Conservation (phyloP, 176 grass and related monocot genomes). For the Oryza glaberrima region DNA sequence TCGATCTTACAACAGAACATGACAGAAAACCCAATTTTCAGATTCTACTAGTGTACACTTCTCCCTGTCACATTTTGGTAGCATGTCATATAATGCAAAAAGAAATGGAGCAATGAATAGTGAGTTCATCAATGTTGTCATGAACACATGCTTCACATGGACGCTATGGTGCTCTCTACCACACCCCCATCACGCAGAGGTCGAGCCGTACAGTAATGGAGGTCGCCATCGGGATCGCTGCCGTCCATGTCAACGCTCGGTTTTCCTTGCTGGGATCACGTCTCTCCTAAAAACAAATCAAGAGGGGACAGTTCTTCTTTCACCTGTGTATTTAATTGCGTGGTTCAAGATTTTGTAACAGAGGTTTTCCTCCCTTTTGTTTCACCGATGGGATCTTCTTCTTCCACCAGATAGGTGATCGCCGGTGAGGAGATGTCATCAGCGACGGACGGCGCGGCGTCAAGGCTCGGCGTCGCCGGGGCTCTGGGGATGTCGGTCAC, state of each 20-base stretch:
- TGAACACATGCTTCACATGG: neutral
- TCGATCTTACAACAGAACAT: neutral
- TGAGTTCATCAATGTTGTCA: neutral
- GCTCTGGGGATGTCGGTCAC: conserved; percentile 73
- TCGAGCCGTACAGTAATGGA: neutral
- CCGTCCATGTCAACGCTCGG: conserved; percentile 18
- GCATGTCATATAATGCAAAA: neutral
- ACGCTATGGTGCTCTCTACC: neutral
- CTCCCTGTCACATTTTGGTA: neutral
- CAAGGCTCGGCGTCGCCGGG: conserved; percentile 55
- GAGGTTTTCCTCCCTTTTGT: neutral
- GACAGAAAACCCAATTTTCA: neutral
- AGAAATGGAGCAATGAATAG: neutral
- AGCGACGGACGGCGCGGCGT: conserved; percentile 24
- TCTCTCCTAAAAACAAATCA: neutral
- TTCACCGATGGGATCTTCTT: neutral
- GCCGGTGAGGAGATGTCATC: conserved; percentile 50
- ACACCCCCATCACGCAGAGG: neutral
- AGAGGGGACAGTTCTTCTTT: neutral
- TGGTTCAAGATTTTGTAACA: neutral
- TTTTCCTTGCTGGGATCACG: neutral
- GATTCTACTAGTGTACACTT: neutral
- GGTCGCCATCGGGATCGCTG: neutral
- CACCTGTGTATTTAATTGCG: neutral
- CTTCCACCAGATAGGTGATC: conserved; percentile 9